Evolutionary conservation across 257 asterid genomes (phyloP).

Genomic region (Solanum tarapatanum): DNA sequence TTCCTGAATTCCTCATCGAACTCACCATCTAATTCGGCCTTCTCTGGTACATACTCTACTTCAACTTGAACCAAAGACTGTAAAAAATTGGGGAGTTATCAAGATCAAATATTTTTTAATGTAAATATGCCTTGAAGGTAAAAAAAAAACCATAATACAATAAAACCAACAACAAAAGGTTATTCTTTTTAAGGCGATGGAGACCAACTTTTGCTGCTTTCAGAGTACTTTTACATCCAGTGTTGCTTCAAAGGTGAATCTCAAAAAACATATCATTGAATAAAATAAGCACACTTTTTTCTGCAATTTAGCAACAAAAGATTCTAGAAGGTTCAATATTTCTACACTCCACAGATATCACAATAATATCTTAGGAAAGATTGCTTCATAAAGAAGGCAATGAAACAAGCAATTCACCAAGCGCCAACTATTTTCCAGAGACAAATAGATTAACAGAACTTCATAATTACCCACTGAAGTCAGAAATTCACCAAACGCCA

Average conservation of each 20-base stretch:
- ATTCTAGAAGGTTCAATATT: background rate
- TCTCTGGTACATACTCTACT: slow-evolving; percentile 88
- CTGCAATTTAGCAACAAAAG: background rate
- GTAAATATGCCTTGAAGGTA: background rate
- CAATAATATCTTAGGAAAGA: background rate
- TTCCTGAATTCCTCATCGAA: slow-evolving; percentile 73
- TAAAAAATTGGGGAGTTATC: background rate
- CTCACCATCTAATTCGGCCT: slow-evolving; percentile 58
- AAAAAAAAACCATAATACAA: background rate
- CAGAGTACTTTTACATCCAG: background rate
- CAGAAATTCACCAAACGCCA: background rate
- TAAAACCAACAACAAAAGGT: background rate
- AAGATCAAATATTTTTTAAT: background rate
- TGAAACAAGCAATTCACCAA: background rate
- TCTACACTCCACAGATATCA: background rate
- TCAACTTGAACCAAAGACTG: slow-evolving; percentile 61
- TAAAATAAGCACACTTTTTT: background rate
- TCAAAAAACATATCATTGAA: background rate
- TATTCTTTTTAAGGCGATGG: background rate
- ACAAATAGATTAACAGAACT: background rate
- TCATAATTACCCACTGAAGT: background rate
- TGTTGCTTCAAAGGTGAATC: background rate
- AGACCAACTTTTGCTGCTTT: background rate
- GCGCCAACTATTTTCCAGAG: background rate
- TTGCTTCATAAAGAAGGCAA: background rate